Evolutionary conservation across 139 green algal genomes (phyloP).

Genomic region (Chlorella sp.): DNA sequence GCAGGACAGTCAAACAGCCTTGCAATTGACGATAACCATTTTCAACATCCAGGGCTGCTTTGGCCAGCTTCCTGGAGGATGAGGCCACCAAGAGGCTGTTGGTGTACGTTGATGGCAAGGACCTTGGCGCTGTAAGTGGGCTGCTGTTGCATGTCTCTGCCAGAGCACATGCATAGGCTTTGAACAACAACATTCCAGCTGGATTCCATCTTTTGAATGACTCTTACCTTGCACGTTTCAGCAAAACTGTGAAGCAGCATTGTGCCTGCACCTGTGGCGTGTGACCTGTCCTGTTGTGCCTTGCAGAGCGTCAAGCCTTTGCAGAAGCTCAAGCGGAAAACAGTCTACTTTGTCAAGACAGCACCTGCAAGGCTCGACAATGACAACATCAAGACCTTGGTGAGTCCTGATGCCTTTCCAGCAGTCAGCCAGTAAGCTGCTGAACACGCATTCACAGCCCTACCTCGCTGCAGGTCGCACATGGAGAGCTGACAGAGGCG

Average conservation of each 20-base stretch:
- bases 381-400: slow-evolving; percentile 59
- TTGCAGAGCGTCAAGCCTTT: slow-evolving; percentile 55
- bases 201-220: too few relatives aligned
- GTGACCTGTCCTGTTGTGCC: too few relatives aligned
- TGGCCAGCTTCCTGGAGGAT: slow-evolving; percentile 55
- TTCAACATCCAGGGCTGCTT: slow-evolving; percentile 44
- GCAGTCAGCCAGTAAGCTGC: neutral
- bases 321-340: slow-evolving; percentile 73
- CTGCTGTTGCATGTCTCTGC: too few relatives aligned
- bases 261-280: too few relatives aligned
- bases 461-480: slow-evolving; percentile 62
- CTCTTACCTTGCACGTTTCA: too few relatives aligned
- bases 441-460: neutral
- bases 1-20: too few relatives aligned
- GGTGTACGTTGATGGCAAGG: slow-evolving; percentile 64
- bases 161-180: neutral
- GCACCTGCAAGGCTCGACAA: slow-evolving; percentile 42
- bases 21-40: too few relatives aligned
- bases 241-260: too few relatives aligned
- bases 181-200: neutral
- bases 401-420: slow-evolving; percentile 15
- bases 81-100: slow-evolving; percentile 34
- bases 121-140: slow-evolving; percentile 47
- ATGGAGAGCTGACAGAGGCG: slow-evolving; percentile 70
- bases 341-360: slow-evolving; percentile 79